Evolutionary conservation across 495 filamentous ascomycete species (phyloP).

Genomic region (Neurospora sp.): DNA sequence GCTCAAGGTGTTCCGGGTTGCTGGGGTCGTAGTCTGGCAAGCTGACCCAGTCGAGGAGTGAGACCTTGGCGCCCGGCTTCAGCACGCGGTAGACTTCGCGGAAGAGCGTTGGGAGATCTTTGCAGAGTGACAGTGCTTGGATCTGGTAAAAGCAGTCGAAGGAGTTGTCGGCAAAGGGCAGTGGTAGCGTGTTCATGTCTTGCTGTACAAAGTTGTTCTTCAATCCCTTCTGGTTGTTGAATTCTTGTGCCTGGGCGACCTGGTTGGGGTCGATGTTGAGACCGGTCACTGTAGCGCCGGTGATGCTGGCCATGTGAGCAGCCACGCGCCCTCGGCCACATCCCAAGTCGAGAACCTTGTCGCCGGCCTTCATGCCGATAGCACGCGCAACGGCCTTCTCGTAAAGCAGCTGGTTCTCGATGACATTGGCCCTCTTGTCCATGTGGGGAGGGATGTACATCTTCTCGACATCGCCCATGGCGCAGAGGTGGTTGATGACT

Average conservation of each 20-base stretch:
- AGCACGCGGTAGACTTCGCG: slow-evolving; percentile 46
- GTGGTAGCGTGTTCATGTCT: slow-evolving; percentile 49
- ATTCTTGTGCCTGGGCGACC: slow-evolving; percentile 44
- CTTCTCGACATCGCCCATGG: slow-evolving; percentile 57
- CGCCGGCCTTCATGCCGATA: slow-evolving; percentile 40
- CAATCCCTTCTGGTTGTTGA: slow-evolving; percentile 40
- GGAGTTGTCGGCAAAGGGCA: slow-evolving; percentile 44
- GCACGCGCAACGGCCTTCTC: slow-evolving; percentile 47
- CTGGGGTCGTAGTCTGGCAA: slow-evolving; percentile 43
- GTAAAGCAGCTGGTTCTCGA: slow-evolving; percentile 47
- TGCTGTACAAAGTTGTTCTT: slow-evolving; percentile 44
- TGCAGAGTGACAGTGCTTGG: slow-evolving; percentile 51
- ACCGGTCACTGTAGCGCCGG: slow-evolving; percentile 47
- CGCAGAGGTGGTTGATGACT: slow-evolving; percentile 55
- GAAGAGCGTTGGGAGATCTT: slow-evolving; percentile 42
- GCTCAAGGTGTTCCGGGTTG: slow-evolving; percentile 43
- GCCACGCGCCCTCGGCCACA: slow-evolving; percentile 53
- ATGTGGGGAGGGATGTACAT: slow-evolving; percentile 60
- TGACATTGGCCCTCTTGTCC: slow-evolving; percentile 44
- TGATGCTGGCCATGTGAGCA: slow-evolving; percentile 48
- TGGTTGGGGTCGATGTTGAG: slow-evolving; percentile 56
- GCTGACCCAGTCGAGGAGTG: slow-evolving; percentile 51
- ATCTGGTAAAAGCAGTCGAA: slow-evolving; percentile 60
- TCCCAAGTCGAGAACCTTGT: slow-evolving; percentile 48
- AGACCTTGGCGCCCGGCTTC: slow-evolving; percentile 48